Conservation (phyloP, 2,329 filamentous ascomycete species). For the Neophaeococcomyces aloes region DNA sequence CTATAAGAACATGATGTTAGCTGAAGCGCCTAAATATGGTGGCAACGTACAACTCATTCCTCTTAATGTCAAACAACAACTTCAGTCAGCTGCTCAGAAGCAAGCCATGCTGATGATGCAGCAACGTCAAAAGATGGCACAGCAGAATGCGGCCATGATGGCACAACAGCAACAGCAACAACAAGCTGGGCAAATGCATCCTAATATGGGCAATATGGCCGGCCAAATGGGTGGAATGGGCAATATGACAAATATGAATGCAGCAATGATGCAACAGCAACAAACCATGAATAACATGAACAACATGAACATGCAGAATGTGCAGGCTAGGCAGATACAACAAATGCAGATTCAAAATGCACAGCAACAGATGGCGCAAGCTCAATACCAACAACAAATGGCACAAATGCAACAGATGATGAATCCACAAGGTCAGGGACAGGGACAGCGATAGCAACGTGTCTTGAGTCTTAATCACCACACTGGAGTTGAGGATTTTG, state of each 20-base stretch:
- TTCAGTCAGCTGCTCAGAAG: conserved; percentile 7
- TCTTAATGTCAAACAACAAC: conserved; percentile 4
- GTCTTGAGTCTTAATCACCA: no score
- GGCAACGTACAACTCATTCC: conserved; percentile 17
- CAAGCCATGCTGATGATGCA: conserved; percentile 3
- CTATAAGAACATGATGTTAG: conserved; percentile 11
- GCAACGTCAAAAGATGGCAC: conserved; percentile 6
- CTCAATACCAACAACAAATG: conserved; percentile 15
- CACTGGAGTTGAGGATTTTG: no score
- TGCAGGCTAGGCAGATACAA: conserved; percentile 20
- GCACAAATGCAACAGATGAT: conserved; percentile 15
- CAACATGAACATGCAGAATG: conserved; percentile 1
- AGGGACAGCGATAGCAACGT: conserved; percentile 12
- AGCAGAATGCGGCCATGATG: conserved; percentile 7
- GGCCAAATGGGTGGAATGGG: conserved; percentile 5
- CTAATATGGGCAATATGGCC: conserved; percentile 13
- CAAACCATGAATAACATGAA: neutral
- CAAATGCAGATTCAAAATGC: conserved; percentile 20
- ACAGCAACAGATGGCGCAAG: conserved; percentile 16
- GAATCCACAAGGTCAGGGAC: conserved; percentile 13
- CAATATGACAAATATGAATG: conserved; percentile 17
- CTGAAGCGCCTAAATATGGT: conserved; percentile 16
- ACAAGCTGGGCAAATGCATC: conserved; percentile 13
- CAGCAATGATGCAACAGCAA: conserved; percentile 15
- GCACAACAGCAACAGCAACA: conserved; percentile 13